These are phyloP conservation scores for Eucommia ulmoides DNA, from an alignment of 257 asterid species.

Conservation along the genomic window DNA sequence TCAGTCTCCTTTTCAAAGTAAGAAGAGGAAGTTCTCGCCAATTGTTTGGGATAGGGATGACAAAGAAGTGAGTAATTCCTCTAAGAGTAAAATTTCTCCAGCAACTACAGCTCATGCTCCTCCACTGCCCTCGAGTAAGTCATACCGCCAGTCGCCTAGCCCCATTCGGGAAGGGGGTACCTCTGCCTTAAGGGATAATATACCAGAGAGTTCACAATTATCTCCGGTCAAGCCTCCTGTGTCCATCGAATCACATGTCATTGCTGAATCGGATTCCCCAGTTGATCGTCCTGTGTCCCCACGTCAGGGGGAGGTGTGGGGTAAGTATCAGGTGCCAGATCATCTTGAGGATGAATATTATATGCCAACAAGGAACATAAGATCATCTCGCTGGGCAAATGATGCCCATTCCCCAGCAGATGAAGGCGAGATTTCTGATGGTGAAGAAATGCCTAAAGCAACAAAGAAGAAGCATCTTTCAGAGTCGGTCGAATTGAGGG, in stretches of 20 bases:
- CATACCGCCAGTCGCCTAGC: slow-evolving; percentile 18
- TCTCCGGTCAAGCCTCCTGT: slow-evolving; percentile 20
- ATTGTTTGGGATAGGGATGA: slow-evolving; percentile 85
- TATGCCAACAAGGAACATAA: slow-evolving; percentile 35
- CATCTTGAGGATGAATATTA: slow-evolving; percentile 33
- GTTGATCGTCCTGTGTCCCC: neutral
- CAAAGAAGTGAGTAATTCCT: slow-evolving; percentile 22
- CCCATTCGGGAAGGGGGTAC: slow-evolving; percentile 8
- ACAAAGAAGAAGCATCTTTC: slow-evolving; percentile 26
- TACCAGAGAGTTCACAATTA: slow-evolving; percentile 17
- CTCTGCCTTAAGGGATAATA: neutral
- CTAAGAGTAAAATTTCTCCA: slow-evolving; percentile 20
- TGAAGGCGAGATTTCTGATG: slow-evolving; percentile 59
- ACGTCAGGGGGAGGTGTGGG: slow-evolving; percentile 19
- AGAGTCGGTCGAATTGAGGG: slow-evolving; percentile 32
- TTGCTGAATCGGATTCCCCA: slow-evolving; percentile 17
- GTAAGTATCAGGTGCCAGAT: slow-evolving; percentile 12
- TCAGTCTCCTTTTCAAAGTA: slow-evolving; percentile 23
- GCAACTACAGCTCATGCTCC: slow-evolving; percentile 19
- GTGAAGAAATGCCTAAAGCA: slow-evolving; percentile 24
- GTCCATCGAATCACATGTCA: slow-evolving; percentile 8
- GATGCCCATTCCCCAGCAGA: slow-evolving; percentile 61
- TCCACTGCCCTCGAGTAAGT: slow-evolving; percentile 19
- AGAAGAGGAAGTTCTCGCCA: slow-evolving; percentile 72
- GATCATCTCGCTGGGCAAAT: slow-evolving; percentile 78